phyloP scores from a whole-genome alignment of 768 basidiomycete species.

The Epithele typhae region DNA sequence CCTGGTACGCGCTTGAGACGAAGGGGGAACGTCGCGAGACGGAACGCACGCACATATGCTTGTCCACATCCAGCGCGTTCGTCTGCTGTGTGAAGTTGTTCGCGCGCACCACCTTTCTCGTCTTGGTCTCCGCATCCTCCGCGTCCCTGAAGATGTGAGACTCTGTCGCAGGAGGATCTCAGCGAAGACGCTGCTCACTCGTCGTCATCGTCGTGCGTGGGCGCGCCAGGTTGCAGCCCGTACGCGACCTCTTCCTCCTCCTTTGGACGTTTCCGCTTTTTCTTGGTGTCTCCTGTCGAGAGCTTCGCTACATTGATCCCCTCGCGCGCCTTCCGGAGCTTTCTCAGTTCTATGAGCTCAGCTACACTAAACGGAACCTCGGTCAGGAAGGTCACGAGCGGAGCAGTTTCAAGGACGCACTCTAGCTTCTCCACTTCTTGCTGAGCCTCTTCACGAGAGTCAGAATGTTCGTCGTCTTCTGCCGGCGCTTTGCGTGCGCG shows the following conservation, averaged over 20 bases:
- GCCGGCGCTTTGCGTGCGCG: conserved; percentile 48
- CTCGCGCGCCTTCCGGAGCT: conserved; percentile 62
- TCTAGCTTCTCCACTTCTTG: conserved; percentile 20
- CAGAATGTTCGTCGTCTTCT: conserved; percentile 27
- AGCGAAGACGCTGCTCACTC: conserved; percentile 40
- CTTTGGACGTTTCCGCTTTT: conserved; percentile 53
- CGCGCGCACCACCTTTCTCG: conserved; percentile 67
- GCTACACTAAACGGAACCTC: conserved; percentile 47
- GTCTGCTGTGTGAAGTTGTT: conserved; percentile 99
- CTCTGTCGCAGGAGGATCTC: too few species aligned
- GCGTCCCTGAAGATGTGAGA: conserved; percentile 42
- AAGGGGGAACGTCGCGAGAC: not conserved
- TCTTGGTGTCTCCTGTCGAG: conserved; percentile 77
- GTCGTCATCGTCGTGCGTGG: conserved; percentile 45
- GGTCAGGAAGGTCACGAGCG: conserved; percentile 6
- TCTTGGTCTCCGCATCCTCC: conserved; percentile 64
- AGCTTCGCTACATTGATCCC: conserved; percentile 87
- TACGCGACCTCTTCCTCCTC: conserved; percentile 42
- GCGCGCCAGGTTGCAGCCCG: conserved; percentile 52
- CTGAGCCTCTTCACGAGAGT: conserved; percentile 30
- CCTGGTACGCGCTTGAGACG: conserved; percentile 41
- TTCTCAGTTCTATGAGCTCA: conserved; percentile 82
- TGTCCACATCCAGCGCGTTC: conserved; percentile 93
- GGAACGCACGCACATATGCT: conserved; percentile 76
- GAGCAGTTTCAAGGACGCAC: conserved; percentile 10